Evolutionary conservation across 2,329 filamentous ascomycete species (phyloP).

Genomic region (Phialophora chinensis): DNA sequence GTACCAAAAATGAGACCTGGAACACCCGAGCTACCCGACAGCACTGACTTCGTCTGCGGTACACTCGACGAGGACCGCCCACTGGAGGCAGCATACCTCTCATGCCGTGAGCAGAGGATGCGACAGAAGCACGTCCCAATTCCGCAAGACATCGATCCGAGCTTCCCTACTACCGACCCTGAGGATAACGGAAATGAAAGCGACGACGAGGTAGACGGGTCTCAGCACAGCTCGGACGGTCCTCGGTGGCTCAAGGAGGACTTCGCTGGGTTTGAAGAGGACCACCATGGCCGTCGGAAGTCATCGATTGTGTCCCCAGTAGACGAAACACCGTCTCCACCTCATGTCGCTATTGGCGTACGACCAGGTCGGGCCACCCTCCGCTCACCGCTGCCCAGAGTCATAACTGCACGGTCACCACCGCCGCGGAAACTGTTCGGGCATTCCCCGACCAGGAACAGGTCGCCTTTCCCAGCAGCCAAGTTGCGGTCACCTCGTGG

Average conservation of each 20-base stretch:
- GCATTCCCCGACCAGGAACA: constrained; percentile 72
- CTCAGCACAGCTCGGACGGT: constrained; percentile 58
- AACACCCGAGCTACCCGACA: constrained; percentile 88
- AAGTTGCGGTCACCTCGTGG: constrained; percentile 57
- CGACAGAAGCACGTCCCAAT: constrained; percentile 79
- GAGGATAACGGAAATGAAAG: constrained; percentile 84
- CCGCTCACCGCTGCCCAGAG: constrained; percentile 34
- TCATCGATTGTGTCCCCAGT: constrained; percentile 59
- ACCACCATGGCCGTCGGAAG: constrained; percentile 51
- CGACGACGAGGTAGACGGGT: constrained; percentile 63
- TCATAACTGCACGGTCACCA: constrained; percentile 43
- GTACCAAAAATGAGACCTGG: constrained; percentile 65
- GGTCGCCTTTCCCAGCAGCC: constrained; percentile 72
- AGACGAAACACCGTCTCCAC: constrained; percentile 65
- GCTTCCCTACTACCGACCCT: constrained; percentile 91
- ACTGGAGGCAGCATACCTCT: constrained; percentile 90
- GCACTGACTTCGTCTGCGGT: constrained; percentile 98
- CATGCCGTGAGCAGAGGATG: constrained; percentile 79
- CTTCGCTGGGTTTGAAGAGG: constrained; percentile 69
- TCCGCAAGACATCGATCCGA: constrained; percentile 97
- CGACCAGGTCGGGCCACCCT: constrained; percentile 29
- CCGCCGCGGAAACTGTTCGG: constrained; percentile 61
- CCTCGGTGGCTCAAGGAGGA: constrained; percentile 73
- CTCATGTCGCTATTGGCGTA: constrained; percentile 58
- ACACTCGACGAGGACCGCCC: constrained; percentile 95